Evolutionary conservation across 108 stramenopile genomes (phyloP).

Genomic region (Seminavis robusta): DNA sequence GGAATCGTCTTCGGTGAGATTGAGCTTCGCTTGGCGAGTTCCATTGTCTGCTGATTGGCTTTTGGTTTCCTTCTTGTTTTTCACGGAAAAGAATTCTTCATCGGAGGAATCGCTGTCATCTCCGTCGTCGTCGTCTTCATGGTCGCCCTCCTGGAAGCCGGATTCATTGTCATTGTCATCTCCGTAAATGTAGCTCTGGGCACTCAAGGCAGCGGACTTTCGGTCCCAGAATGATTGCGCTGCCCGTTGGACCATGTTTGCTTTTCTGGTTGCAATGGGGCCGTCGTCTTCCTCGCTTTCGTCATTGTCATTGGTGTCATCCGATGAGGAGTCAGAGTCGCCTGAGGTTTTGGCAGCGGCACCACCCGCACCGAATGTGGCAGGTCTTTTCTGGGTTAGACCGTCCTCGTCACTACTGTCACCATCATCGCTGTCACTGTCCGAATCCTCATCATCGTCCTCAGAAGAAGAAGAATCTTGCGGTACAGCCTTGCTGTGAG

Average conservation of each 20-base stretch:
- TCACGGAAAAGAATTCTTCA: constrained; percentile 38
- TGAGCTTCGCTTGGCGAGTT: too few relatives aligned
- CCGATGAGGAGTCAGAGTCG: constrained; percentile 31
- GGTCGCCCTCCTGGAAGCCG: constrained; percentile 29
- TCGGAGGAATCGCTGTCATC: constrained; percentile 42
- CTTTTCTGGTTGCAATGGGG: constrained; percentile 41
- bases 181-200: constrained; percentile 82
- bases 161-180: constrained; percentile 13
- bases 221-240: constrained; percentile 66
- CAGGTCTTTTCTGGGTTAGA: too few relatives aligned
- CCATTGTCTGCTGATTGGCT: too few relatives aligned
- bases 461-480: constrained; percentile 41
- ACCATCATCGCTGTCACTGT: constrained; percentile 30
- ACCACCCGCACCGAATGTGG: too few relatives aligned
- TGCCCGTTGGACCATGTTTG: constrained; percentile 66
- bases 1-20: constrained; percentile 8
- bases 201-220: constrained; percentile 50
- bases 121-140: constrained; percentile 47
- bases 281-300: constrained; percentile 28
- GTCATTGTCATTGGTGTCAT: constrained; percentile 39
- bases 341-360: constrained; percentile 30
- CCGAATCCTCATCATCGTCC: constrained; percentile 31
- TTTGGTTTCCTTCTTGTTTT: constrained; percentile 9
- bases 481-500: constrained; percentile 59
- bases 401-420: constrained; percentile 16